These are phyloP conservation scores for Amyloporia xantha DNA, from an alignment of 768 basidiomycete genomes.

Conservation along the genomic window DNA sequence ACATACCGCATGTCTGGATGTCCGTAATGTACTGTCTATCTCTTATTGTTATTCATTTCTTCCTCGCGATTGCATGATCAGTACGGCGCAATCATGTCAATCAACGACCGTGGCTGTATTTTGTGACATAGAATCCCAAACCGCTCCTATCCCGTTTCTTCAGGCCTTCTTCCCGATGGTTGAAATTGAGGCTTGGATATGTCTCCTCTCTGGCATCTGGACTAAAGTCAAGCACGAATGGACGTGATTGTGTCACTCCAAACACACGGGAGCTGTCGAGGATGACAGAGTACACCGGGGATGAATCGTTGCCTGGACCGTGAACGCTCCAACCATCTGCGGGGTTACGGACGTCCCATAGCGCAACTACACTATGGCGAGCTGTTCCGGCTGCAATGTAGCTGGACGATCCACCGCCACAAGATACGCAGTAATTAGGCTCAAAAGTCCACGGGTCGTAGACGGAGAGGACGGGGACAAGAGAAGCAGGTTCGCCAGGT, in stretches of 20 bases:
- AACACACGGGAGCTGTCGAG: slow-evolving; percentile 76
- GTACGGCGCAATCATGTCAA: background rate
- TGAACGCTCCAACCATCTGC: slow-evolving; percentile 68
- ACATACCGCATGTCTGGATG: slow-evolving; percentile 1
- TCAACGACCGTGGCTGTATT: slow-evolving; percentile 3
- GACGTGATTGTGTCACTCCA: slow-evolving; percentile 68
- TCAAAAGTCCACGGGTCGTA: slow-evolving; percentile 64
- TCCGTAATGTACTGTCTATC: slow-evolving; percentile 3
- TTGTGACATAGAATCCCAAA: slow-evolving; percentile 42
- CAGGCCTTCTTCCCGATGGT: slow-evolving; percentile 26
- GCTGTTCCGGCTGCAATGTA: slow-evolving; percentile 74
- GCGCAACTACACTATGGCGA: slow-evolving; percentile 68
- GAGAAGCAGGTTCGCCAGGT: slow-evolving; percentile 25
- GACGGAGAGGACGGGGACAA: slow-evolving; percentile 54
- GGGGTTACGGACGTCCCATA: slow-evolving; percentile 74
- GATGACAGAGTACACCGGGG: slow-evolving; percentile 69
- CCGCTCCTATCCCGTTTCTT: slow-evolving; percentile 29
- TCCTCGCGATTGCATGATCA: background rate
- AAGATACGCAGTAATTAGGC: slow-evolving; percentile 69
- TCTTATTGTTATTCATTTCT: slow-evolving; percentile 5
- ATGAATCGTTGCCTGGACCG: slow-evolving; percentile 71
- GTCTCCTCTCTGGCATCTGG: slow-evolving; percentile 50
- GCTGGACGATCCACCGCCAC: slow-evolving; percentile 60
- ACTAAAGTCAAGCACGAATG: slow-evolving; percentile 79
- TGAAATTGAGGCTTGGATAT: slow-evolving; percentile 32